Base-by-base conservation (phyloP, 2,329 filamentous ascomycete genomes). In the Arachnopeziza araneosa region DNA sequence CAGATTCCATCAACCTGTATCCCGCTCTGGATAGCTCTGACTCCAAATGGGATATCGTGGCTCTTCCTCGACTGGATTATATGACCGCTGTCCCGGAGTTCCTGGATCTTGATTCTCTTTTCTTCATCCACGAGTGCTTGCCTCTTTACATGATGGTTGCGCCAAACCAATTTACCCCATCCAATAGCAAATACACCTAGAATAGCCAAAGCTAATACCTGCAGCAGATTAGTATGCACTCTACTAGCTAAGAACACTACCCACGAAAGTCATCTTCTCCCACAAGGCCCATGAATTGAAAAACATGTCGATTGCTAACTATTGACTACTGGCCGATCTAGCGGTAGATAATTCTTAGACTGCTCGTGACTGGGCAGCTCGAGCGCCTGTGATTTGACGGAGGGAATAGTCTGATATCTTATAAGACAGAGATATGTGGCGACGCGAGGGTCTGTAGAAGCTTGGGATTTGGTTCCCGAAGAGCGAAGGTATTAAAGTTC, bases 201-300 rank as follows among this genome's bases (percentile, higher is more conserved):
- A 65, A 96, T 92, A 61, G 83, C 83, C 66, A 83, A 83, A 48
- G 80, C 90, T 54, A 96, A 81, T 30, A 91, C 82, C 91, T 96
- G 2, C 23, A 14, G 36, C 24, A 3, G 4, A 52, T 66, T 58
- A 65, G 58, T 48, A 48, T 49, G 14, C 14, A 2, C 19, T n/a
- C 8, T 36, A 54, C 14, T 5, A 22, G 17, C 1, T 24, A n/a
- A 21, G 24, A 52, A 22, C 24, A 21, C 50, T 30, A 80, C 89
- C 80, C 78, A 96, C 92, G 77, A 96, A 91, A 57, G 87, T 90
- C 86, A 96, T 87, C 78, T 96, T 86, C 79, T 95, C 85, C 92
- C 92, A 96, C 69, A 95, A 77, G 67, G 83, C 78, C 92, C 91
- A 96, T 55, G 77, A 79, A 50, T 78, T 69, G 74, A 89, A 91